A percentile compares a stretch with the other conserved stretches of the same genome.
phyloP scores from a whole-genome alignment of 352 stramenopile genomes.

The Phytophthora nicotianae region DNA sequence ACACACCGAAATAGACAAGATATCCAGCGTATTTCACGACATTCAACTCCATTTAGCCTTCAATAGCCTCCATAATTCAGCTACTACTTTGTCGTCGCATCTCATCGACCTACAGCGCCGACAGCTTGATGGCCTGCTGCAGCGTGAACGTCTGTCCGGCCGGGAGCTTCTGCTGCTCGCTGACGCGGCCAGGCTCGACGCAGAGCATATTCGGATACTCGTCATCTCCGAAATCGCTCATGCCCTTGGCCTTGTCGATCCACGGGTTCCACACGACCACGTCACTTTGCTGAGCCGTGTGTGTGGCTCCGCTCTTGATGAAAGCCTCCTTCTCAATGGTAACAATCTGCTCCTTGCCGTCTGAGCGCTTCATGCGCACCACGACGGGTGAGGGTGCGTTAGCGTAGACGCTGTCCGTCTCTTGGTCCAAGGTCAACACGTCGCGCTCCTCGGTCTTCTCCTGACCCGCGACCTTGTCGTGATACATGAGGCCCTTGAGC shows the following conservation, averaged over 20 bases:
- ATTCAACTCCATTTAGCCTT: conserved; percentile 22
- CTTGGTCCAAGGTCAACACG: conserved; percentile 65
- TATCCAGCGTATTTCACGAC: background rate
- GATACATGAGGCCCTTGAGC: conserved; percentile 83
- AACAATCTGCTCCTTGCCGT: conserved; percentile 62
- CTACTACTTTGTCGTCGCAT: background rate
- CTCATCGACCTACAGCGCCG: conserved; percentile 41
- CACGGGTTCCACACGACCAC: conserved; percentile 96
- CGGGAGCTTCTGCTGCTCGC: conserved; percentile 63
- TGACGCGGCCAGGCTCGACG: conserved; percentile 93
- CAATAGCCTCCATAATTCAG: conserved; percentile 8
- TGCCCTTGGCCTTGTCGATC: conserved; percentile 91
- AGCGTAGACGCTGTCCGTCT: conserved; percentile 91
- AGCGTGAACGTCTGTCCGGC: conserved; percentile 64
- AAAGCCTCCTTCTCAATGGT: conserved; percentile 78
- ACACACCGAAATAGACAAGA: conserved; percentile 19
- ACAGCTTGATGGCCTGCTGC: conserved; percentile 70
- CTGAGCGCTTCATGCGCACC: conserved; percentile 64
- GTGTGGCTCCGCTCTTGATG: conserved; percentile 46
- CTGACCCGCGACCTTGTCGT: conserved; percentile 88
- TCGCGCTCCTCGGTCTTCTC: conserved; percentile 67
- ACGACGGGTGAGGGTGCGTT: conserved; percentile 69
- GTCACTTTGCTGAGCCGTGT: conserved; percentile 56
- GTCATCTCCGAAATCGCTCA: conserved; percentile 95
- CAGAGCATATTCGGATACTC: conserved; percentile 96